Base-by-base conservation (phyloP, 2,329 filamentous ascomycete species). In the Sporothrix schenckii region DNA sequence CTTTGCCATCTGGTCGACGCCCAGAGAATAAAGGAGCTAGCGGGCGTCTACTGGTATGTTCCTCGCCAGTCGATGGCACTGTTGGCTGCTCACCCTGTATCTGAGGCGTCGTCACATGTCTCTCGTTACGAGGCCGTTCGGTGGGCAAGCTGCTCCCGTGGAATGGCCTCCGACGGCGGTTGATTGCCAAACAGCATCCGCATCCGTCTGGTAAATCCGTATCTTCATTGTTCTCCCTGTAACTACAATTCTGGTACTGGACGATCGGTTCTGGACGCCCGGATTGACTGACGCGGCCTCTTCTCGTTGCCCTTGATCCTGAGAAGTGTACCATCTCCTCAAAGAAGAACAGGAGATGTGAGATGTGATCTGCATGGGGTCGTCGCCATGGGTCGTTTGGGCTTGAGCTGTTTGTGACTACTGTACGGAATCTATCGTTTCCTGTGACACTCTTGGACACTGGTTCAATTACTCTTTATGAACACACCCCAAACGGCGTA, bases 261-360 rank as follows among this genome's bases (percentile, higher is more conserved):
- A 58, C 30, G 54, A 58, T 41, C 16, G 19, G 54, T 58, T 30
- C 44, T 39, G 21, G 30, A 39, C 58, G 58, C 41, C 58, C 21
- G 39, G 21, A 16, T 52, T 39, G 47, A 66, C 61, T 52, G 16
- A 66, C 61, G 47, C 61, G 61, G 44, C 61, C 61, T 30, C 41
- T 52, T 6, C 24, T 27, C 47, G 44, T 27, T 39, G 21, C 27
- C 44, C 27, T 49, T 47, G 27, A 4, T 39, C n/a, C 27, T 13
- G 1, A 50, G 4, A 3, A n/a, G 14, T 2, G n/a, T n/a, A 19
- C 16, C 3, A 9, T n/a, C 24, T 11, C 27, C 27, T 30, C 27
- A 2, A 30, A 2, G 27, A 30, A 30, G 4, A 30, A 5, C 27
- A 30, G 3, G 27, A 30, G 3, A 5, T 30, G 27, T 30, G 27